These are phyloP conservation scores for Aspergillus mulundensis DNA, from an alignment of 495 filamentous ascomycete genomes.

Conservation along the genomic window DNA sequence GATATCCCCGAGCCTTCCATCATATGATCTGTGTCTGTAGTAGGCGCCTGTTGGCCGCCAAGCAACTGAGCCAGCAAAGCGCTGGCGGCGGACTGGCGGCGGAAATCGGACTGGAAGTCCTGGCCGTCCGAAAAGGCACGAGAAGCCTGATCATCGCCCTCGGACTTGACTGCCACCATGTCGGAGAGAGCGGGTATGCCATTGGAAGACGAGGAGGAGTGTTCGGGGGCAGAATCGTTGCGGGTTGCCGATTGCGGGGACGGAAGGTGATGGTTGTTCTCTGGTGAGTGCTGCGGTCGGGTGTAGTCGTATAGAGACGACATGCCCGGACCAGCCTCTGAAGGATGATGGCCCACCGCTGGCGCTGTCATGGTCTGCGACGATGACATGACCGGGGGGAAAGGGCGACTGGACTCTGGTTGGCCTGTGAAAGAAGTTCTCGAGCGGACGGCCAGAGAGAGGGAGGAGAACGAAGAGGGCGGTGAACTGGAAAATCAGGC, in stretches of 20 bases:
- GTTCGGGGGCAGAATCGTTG: slow-evolving; percentile 42
- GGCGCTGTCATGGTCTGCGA: slow-evolving; percentile 57
- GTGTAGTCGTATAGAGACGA: slow-evolving; percentile 40
- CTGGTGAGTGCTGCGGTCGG: slow-evolving; percentile 23
- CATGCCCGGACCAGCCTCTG: slow-evolving; percentile 41
- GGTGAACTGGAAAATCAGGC: slow-evolving; percentile 24
- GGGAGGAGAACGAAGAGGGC: slow-evolving; percentile 23
- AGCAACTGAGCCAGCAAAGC: slow-evolving; percentile 44
- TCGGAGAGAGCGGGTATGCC: slow-evolving; percentile 26
- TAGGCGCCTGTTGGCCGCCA: slow-evolving; percentile 27
- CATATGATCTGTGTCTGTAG: slow-evolving; percentile 1
- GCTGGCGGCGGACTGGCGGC: slow-evolving; percentile 40
- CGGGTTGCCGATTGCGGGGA: slow-evolving; percentile 43
- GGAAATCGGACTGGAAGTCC: slow-evolving; percentile 17
- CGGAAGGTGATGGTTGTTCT: slow-evolving; percentile 24
- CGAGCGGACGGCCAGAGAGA: slow-evolving; percentile 20
- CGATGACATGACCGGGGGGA: slow-evolving; percentile 44
- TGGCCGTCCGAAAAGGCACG: slow-evolving; percentile 3
- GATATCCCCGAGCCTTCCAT: slow-evolving; percentile 7
- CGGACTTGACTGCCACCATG: slow-evolving; percentile 35
- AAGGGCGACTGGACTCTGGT: slow-evolving; percentile 18
- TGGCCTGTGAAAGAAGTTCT: slow-evolving; percentile 16
- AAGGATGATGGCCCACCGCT: slow-evolving; percentile 49
- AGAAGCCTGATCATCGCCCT: slow-evolving; percentile 19
- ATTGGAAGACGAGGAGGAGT: slow-evolving; percentile 23